Percentiles rank a stretch among this genome's conserved stretches.
These are phyloP conservation scores for Chimonanthus praecox DNA, from an alignment of 164 flowering plant genomes.

Conservation along the genomic window DNA sequence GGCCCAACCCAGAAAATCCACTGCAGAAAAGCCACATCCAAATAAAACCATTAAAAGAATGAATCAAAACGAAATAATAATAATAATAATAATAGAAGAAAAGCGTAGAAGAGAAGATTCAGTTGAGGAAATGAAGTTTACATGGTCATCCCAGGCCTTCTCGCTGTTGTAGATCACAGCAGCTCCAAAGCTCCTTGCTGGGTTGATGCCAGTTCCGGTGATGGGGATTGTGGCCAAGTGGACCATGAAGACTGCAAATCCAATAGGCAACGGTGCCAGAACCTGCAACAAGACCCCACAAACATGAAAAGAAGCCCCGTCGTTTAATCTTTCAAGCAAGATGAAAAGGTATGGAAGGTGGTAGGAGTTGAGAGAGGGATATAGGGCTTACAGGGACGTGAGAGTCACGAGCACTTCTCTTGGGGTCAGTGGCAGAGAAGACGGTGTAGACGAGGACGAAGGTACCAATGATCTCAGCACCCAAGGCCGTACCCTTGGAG, in stretches of 20 bases:
- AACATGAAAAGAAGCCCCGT: no score
- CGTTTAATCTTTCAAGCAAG: background rate
- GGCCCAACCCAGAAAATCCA: constrained; percentile 90
- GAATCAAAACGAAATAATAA: background rate
- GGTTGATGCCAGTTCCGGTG: constrained; percentile 33
- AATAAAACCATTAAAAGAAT: background rate
- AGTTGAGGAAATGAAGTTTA: constrained; percentile 9
- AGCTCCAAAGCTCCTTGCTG: constrained; percentile 68
- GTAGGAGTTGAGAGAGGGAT: no score
- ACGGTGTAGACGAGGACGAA: constrained; percentile 34
- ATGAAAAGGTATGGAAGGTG: no score
- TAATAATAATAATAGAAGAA: background rate
- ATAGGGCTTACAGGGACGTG: constrained; percentile 34
- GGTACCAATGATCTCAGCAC: constrained; percentile 43
- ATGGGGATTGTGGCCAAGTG: constrained; percentile 77
- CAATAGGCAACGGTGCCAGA: constrained; percentile 76
- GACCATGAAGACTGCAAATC: constrained; percentile 76
- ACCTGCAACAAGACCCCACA: constrained; percentile 26
- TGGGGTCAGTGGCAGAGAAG: constrained; percentile 48
- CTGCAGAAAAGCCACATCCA: constrained; percentile 18
- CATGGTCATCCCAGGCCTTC: constrained; percentile 64
- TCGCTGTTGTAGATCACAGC: constrained; percentile 54
- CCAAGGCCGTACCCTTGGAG: constrained; percentile 34
- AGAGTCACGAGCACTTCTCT: constrained; percentile 40
- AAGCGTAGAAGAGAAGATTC: background rate